Evolutionary conservation across 495 filamentous ascomycete genomes (phyloP).

Genomic region (Aspergillus wentii): DNA sequence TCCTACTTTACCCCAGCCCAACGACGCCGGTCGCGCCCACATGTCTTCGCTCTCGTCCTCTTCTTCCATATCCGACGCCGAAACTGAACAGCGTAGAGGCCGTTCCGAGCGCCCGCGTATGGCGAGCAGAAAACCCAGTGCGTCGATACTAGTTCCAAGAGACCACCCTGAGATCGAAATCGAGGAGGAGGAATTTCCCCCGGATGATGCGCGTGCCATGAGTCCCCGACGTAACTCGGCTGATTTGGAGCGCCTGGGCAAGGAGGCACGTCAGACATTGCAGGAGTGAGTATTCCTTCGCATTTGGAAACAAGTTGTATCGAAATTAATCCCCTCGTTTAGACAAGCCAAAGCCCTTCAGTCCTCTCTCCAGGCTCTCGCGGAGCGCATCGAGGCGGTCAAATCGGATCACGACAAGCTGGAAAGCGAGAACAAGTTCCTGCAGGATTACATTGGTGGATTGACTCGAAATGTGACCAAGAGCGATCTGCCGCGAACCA

Average conservation of each 20-base stretch:
- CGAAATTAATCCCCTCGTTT: conserved; percentile 1
- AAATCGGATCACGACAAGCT: conserved; percentile 91
- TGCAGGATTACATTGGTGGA: conserved; percentile 75
- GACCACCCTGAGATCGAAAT: conserved; percentile 66
- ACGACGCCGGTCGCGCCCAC: conserved; percentile 38
- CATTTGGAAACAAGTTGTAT: background rate
- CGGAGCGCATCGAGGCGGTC: conserved; percentile 91
- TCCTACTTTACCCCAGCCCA: conserved; percentile 38
- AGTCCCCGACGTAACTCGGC: conserved; percentile 86
- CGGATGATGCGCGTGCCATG: conserved; percentile 89
- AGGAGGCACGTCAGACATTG: conserved; percentile 66
- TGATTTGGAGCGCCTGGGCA: conserved; percentile 78
- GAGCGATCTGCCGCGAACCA: conserved; percentile 37
- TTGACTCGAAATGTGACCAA: conserved; percentile 51
- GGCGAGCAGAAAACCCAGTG: conserved; percentile 66
- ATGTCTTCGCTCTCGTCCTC: conserved; percentile 41
- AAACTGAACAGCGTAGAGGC: conserved; percentile 38
- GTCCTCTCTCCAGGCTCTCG: conserved; percentile 77
- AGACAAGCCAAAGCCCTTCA: conserved; percentile 88
- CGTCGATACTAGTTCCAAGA: conserved; percentile 74
- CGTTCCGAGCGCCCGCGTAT: conserved; percentile 47
- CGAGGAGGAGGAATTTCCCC: conserved; percentile 64
- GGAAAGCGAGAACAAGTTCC: conserved; percentile 87
- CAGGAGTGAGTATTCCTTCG: conserved; percentile 52
- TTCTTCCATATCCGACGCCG: conserved; percentile 45